These are phyloP conservation scores for Sporisorium graminicola DNA, from an alignment of 1,284 basidiomycete species.

Conservation along the genomic window DNA sequence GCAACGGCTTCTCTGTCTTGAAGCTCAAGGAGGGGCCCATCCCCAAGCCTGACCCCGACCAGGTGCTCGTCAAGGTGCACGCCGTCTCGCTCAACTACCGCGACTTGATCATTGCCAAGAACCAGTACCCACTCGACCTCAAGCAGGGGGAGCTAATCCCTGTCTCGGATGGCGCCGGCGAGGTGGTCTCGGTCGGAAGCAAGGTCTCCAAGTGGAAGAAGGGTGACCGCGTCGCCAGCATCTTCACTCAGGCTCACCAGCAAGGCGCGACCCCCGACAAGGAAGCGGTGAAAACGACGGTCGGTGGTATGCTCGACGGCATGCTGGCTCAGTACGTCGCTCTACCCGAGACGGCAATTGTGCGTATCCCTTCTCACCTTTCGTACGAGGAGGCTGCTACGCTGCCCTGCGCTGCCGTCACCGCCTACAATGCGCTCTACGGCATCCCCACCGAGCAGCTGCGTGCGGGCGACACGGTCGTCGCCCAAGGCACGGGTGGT, in stretches of 20 bases:
- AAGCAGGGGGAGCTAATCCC: constrained; percentile 71
- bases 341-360: constrained; percentile 35
- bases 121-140: constrained; percentile 41
- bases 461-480: constrained; percentile 72
- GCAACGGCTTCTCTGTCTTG: constrained; percentile 40
- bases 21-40: constrained; percentile 42
- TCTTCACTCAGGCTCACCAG: constrained; percentile 65
- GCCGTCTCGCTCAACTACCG: constrained; percentile 70
- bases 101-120: constrained; percentile 57
- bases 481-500: constrained; percentile 76
- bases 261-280: constrained; percentile 66
- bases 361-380: constrained; percentile 71
- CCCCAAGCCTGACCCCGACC: constrained; percentile 51
- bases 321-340: constrained; percentile 75
- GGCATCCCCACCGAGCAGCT: constrained; percentile 72
- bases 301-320: constrained; percentile 75
- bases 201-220: constrained; percentile 74
- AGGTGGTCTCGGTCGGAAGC: constrained; percentile 74
- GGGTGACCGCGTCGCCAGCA: constrained; percentile 75
- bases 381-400: constrained; percentile 74
- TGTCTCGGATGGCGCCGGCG: constrained; percentile 77
- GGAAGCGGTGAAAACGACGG: constrained; percentile 66
- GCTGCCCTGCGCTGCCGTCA: constrained; percentile 73
- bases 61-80: constrained; percentile 67
- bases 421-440: constrained; percentile 73